These are phyloP conservation scores for Spizellomyces punctatus DNA, from an alignment of 192 early-diverging fungal genomes.

Conservation along the genomic window DNA sequence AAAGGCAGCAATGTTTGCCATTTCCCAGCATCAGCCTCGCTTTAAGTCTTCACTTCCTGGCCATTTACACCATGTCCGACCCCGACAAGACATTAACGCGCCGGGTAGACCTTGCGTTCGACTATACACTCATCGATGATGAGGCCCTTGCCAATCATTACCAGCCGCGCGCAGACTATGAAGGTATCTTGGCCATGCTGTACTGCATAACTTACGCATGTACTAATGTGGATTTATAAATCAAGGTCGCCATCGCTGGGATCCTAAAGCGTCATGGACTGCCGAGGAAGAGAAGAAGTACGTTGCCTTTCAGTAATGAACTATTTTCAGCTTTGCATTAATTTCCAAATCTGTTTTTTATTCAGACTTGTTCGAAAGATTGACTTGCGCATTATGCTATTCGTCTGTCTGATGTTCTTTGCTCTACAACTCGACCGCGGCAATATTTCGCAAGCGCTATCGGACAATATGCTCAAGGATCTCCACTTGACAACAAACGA, in stretches of 20 bases:
- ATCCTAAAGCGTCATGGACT: constrained; percentile 50
- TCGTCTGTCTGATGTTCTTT: constrained; percentile 57
- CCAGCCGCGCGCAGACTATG: constrained; percentile 2
- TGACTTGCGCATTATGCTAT: constrained; percentile 44
- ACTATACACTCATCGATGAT: constrained; percentile 1
- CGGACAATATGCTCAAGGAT: constrained; percentile 44
- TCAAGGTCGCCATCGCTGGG: constrained; percentile 1
- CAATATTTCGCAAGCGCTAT: constrained; percentile 34
- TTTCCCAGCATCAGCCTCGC: background rate
- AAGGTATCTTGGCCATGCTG: background rate
- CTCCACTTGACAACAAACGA: constrained; percentile 48
- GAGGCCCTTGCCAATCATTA: background rate
- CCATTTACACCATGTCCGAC: background rate
- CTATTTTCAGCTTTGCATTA: background rate
- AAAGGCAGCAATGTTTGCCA: background rate
- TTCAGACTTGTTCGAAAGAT: constrained; percentile 49
- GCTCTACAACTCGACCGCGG: constrained; percentile 54
- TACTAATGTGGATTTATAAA: too few species aligned
- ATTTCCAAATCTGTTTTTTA: background rate
- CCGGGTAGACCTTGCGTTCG: background rate
- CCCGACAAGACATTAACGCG: background rate
- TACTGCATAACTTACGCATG: too few species aligned
- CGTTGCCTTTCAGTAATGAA: background rate
- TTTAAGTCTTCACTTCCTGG: background rate
- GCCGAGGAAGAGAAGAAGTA: constrained; percentile 46